Conservation (phyloP, 2,329 filamentous ascomycete species). For the Huntiella abstrusa region DNA sequence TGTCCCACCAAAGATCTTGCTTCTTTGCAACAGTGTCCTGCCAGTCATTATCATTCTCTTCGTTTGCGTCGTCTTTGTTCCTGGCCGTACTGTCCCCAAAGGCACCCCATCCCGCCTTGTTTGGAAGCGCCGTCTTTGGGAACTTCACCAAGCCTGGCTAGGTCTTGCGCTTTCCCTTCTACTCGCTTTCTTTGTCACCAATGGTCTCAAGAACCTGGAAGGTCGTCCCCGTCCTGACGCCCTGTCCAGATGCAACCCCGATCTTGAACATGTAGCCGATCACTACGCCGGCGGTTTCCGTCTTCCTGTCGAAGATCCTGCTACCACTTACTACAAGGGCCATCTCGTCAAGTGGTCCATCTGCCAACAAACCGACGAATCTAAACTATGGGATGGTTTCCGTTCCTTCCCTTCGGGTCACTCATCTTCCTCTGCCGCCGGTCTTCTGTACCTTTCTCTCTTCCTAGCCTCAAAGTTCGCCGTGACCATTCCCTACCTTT, state of each 20-base stretch:
- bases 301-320: slow-evolving; percentile 32
- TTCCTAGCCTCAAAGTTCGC: slow-evolving; percentile 73
- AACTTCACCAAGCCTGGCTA: slow-evolving; percentile 71
- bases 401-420: slow-evolving; percentile 47
- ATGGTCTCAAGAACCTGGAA: slow-evolving; percentile 64
- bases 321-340: slow-evolving; percentile 5
- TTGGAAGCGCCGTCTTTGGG: slow-evolving; percentile 76
- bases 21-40: slow-evolving; percentile 41
- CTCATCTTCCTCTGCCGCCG: slow-evolving; percentile 52
- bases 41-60: slow-evolving; percentile 52
- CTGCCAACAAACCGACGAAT: slow-evolving; percentile 45
- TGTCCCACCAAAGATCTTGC: slow-evolving; percentile 47
- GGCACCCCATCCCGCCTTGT: slow-evolving; percentile 44
- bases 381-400: slow-evolving; percentile 60
- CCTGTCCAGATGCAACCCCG: slow-evolving; percentile 59
- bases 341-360: slow-evolving; percentile 54
- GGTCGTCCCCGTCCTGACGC: slow-evolving; percentile 64
- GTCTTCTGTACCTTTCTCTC: slow-evolving; percentile 68
- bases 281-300: slow-evolving; percentile 46
- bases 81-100: slow-evolving; percentile 46
- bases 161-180: slow-evolving; percentile 58
- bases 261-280: slow-evolving; percentile 40
- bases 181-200: slow-evolving; percentile 60
- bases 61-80: slow-evolving; percentile 51
- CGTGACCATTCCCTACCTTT: slow-evolving; percentile 52